Evolutionary conservation across 1,139 yeast genomes (phyloP), one percentile per base, ranked within the genome.

Genomic region (Yamadazyma sp.): DNA sequence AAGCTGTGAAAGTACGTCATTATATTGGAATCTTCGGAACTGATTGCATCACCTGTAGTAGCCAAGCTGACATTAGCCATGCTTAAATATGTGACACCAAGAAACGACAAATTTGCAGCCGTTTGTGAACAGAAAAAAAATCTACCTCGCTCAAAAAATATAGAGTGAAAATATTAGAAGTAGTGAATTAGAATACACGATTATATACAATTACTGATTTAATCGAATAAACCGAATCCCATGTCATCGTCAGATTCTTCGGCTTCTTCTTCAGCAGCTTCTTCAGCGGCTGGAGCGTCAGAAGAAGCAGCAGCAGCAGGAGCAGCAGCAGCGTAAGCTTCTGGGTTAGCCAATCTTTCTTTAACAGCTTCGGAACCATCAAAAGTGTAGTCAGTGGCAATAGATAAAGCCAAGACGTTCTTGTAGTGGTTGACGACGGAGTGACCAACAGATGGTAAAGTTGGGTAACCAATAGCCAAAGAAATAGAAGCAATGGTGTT

Each of bases 381-480:
- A 78, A 85, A 92, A 67, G 96, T 86, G 88, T 90, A 92, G 72
- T 92, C 97, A 67, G 97, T 84, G 68, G 97, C 98, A 76, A 92
- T 78, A 57, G 98, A 94, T 65, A 94, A 82, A 66, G 97, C 97
- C 75, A 94, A 81, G 67, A 94, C 82, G 79, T 92, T 86, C 95
- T 94, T 92, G 95, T 94, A 92, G 82, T 87, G 83, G 96, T 94
- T 92, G 80, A 92, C 84, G 73, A 92, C 81, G 62, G 95, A 82
- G 96, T 92, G 98, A 70, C 96, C 92, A 69, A 92, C 98, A 63
- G 98, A 88, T 75, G 97, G 97, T 70, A 92, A 78, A 69, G 99
- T 92, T 82, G 98, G 98, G 95, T 92, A 90, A 73, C 90, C 92
- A 66, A 87, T 78, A 72, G 97, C 98, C 77, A 92, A 82, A 54